Evolutionary conservation across 2,329 filamentous ascomycete genomes (phyloP).

Genomic region (Phialophora verrucosa): DNA sequence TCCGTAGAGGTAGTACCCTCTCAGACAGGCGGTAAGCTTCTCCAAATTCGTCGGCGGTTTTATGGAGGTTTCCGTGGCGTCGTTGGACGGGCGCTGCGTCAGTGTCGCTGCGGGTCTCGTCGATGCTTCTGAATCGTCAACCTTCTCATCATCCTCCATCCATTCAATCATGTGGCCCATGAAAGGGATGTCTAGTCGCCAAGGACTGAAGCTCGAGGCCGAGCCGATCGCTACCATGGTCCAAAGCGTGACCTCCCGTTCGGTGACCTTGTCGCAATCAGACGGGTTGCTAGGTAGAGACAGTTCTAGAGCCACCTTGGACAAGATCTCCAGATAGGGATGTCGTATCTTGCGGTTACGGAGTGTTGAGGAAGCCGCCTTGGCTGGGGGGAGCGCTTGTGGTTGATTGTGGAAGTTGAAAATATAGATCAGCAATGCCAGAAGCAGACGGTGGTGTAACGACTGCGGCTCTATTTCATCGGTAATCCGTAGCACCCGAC

Average conservation of each 20-base stretch:
- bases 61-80: background rate
- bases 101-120: background rate
- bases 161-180: constrained; percentile 32
- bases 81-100: background rate
- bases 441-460: constrained; percentile 21
- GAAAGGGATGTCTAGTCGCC: constrained; percentile 33
- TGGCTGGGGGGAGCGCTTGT: constrained; percentile 5
- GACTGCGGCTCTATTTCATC: constrained; percentile 16
- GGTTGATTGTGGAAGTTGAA: constrained; percentile 33
- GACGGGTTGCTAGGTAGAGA: constrained; percentile 18
- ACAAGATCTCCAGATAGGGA: constrained; percentile 24
- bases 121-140: background rate
- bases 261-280: constrained; percentile 16
- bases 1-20: constrained; percentile 33
- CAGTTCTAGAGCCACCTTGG: constrained; percentile 25
- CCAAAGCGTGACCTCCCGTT: constrained; percentile 32
- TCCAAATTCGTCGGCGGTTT: constrained; percentile 21
- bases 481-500: constrained; percentile 23
- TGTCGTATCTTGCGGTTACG: constrained; percentile 10
- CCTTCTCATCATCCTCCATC: constrained; percentile 27
- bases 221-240: constrained; percentile 29
- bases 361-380: background rate
- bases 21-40: constrained; percentile 26
- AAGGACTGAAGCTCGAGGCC: constrained; percentile 29
- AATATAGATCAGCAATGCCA: constrained; percentile 31